Conservation (phyloP, 2,329 filamentous ascomycete species). For the Cytospora leucostoma region DNA sequence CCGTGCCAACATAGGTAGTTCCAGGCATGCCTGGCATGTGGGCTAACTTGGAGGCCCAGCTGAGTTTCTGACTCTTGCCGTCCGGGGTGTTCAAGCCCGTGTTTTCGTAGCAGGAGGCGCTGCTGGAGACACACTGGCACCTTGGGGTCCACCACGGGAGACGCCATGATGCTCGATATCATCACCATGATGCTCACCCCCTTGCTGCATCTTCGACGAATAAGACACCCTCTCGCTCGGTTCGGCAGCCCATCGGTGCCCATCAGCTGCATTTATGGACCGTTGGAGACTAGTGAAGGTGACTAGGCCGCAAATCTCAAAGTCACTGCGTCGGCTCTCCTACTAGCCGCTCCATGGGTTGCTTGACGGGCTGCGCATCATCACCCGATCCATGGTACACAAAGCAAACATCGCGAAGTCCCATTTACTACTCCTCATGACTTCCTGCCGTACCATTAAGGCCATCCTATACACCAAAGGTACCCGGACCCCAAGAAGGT, state of each 20-base stretch:
- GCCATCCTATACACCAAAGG: not conserved
- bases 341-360: constrained; percentile 14
- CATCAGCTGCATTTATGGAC: constrained; percentile 1
- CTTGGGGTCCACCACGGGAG: not conserved
- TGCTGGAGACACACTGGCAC: constrained; percentile 12
- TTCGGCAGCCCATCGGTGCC: constrained; percentile 6
- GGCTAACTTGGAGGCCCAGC: constrained; percentile 3
- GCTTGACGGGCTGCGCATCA: not conserved
- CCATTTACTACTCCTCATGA: not conserved
- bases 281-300: constrained; percentile 10
- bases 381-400: constrained; percentile 7
- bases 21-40: not conserved
- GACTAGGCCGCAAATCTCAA: constrained; percentile 3
- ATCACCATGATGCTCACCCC: constrained; percentile 5
- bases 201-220: constrained; percentile 20
- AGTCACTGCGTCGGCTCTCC: constrained; percentile 12
- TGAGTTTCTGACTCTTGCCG: too few species aligned
- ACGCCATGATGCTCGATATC: not conserved
- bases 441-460: constrained; percentile 8
- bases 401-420: constrained; percentile 12
- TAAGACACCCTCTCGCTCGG: constrained; percentile 8
- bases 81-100: not conserved
- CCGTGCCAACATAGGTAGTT: not conserved
- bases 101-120: constrained; percentile 2
- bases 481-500: constrained; percentile 4